Evolutionary conservation across 2,329 filamentous ascomycete species (phyloP), one percentile per base, ranked within the genome.

Genomic region (Pseudogymnoascus sp.): DNA sequence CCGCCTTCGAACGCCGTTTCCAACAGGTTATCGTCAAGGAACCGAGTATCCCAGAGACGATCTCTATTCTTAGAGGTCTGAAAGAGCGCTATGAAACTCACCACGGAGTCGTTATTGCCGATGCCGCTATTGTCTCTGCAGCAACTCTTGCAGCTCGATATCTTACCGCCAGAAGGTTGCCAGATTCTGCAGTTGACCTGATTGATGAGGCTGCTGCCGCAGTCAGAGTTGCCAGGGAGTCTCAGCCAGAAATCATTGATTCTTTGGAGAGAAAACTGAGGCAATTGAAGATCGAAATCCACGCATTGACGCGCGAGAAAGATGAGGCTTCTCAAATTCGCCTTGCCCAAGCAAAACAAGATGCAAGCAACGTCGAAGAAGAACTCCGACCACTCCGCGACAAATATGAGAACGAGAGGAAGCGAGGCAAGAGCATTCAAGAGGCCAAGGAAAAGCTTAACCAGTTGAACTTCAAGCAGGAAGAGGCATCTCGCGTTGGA

Each of bases 71-170:
- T n/a, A 90, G 94, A 81, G 94, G 94, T 72, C 79, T 99, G 65
- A 99, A 97, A 79, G 93, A 97, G 74, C 91, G 92, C 73, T 99
- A 97, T 76, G 94, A 99, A 77, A 90, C 96, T 58, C 94, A 99
- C 75, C 94, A 99, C 74, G 92, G 93, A 81, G 94, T 99, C 70
- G 97, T 87, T 67, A 99, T 99, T 67, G 86, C 93, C 43, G 94
- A 99, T 71, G 91, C 87, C 70, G 94, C 94, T 65, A 89, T 99
- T 64, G 93, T 99, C 14, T 84, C 92, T 58, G 85, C 94, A 4
- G 90, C 94, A n/a, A 95, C 86, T 61, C 84, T 99, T 59, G 94
- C 94, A 12, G 90, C 93, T 57, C 88, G 94, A 61, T 99, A 99
- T 70, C 86, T 99, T 60, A 99, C 94, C 1, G 86, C 88, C 58